These are phyloP conservation scores for Zangia roseola DNA, from an alignment of 768 basidiomycete genomes.

Conservation along the genomic window DNA sequence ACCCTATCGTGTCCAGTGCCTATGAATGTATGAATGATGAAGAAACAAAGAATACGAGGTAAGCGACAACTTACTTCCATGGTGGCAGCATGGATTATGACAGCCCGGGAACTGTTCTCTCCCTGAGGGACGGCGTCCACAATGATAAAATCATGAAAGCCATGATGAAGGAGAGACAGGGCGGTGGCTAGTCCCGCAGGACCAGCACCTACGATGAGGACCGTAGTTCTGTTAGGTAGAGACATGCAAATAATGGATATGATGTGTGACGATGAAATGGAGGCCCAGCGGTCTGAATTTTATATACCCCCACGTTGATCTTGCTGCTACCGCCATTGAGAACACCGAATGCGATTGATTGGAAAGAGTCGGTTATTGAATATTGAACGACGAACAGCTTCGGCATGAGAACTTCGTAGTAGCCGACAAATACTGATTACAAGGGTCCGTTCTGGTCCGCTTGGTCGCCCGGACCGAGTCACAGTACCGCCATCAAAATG, in stretches of 20 bases:
- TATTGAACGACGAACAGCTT: too few species aligned
- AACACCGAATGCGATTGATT: too few species aligned
- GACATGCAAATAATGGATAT: conserved; percentile 8
- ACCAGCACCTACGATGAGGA: conserved; percentile 52
- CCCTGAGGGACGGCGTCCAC: conserved; percentile 40
- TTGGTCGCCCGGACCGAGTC: too few species aligned
- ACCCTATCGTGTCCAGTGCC: conserved; percentile 46
- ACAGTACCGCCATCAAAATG: too few species aligned
- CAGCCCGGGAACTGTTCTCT: conserved; percentile 42
- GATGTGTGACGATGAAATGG: too few species aligned
- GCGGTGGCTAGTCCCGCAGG: conserved; percentile 49
- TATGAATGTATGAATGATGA: conserved; percentile 31
- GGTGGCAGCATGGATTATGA: conserved; percentile 50
- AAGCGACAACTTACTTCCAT: conserved; percentile 40
- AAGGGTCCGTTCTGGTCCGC: too few species aligned
- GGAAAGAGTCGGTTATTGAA: too few species aligned
- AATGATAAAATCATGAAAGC: conserved; percentile 40
- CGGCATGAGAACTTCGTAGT: too few species aligned
- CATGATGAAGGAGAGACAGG: conserved; percentile 42
- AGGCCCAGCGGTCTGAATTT: too few species aligned
- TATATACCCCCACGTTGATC: too few species aligned
- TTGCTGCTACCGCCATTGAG: too few species aligned
- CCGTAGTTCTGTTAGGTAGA: conserved; percentile 36
- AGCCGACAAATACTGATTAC: too few species aligned
- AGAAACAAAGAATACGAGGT: conserved; percentile 10